Evolutionary conservation across 1,284 basidiomycete genomes (phyloP), one percentile per base, ranked within the genome.

Genomic region (Cryptococcus jaspeensis): DNA sequence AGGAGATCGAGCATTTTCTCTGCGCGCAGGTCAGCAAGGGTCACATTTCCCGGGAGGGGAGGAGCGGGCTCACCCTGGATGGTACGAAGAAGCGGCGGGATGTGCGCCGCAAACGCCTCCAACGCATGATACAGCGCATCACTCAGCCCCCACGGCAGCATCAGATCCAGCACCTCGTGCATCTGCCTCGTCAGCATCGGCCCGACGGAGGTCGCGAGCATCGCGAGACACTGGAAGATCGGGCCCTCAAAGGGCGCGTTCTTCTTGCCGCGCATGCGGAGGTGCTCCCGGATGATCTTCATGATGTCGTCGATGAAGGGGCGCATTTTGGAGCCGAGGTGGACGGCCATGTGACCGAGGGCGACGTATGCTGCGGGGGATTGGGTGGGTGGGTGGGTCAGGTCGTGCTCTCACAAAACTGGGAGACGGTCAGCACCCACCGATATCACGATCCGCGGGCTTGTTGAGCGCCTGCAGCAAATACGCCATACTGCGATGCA

Each of bases 141-240:
- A 67, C 90, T 95, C 58, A 99, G 80, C 2, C 94, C 95, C 76
- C 90, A 96, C 0, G 87, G 89, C 74, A 99, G 92, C 90, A 99
- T 99, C 49, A 97, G 82, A 72, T 98, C 93, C 36, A 99, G 84
- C 64, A 98, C 88, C 71, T 99, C 96, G 75, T 98, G 96, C 66
- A 99, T 83, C 56, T 96, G 84, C 70, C 94, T 92, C 0, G 96
- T 98, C 51, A 99, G 81, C 72, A 94, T 95, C 1, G 94, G 93
- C 0, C 96, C 96, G 39, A 99, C 93, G 5, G 96, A 92, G 0
- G 87, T 86, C 1, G 94, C 93, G 50, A 99, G 82, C 90, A 98
- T 94, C 37, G 92, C 92, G 49, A 99, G 85, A 76, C 96, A 99
- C 80, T 98, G 91, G 73, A 99, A 99, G 63, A 99, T 94, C 0